phyloP scores from a whole-genome alignment of 805 yeast genomes.

The Ogataea angusta region DNA sequence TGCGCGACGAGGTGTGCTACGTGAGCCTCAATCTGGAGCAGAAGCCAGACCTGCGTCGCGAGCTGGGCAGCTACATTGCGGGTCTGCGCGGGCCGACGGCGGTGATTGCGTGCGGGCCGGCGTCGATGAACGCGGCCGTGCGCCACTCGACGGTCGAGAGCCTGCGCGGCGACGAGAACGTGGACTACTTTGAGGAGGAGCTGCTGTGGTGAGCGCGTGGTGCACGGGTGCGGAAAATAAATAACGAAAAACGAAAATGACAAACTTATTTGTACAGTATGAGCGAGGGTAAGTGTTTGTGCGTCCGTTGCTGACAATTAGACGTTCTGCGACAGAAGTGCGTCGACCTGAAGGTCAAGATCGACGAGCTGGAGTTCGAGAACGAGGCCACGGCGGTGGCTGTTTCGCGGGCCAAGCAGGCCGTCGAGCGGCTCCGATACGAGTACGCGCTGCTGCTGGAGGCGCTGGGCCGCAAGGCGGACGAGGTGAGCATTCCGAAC shows the following conservation, averaged over 20 bases:
- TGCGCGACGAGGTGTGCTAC: conserved; percentile 15
- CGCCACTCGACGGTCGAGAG: conserved; percentile 32
- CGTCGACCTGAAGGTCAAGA: conserved; percentile 63
- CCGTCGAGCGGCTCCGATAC: conserved; percentile 73
- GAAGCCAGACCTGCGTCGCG: conserved; percentile 25
- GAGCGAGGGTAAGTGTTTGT: conserved; percentile 17
- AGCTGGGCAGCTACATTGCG: conserved; percentile 20
- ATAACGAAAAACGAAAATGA: conserved; percentile 1
- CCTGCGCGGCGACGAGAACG: conserved; percentile 24
- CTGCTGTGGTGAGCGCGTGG: conserved; percentile 31
- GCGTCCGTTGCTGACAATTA: conserved; percentile 2
- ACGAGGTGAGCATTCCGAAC: conserved; percentile 24
- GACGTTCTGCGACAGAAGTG: conserved; percentile 56
- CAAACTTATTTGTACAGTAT: conserved; percentile 1
- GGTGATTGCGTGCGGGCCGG: conserved; percentile 38
- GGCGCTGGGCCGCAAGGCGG: conserved; percentile 61
- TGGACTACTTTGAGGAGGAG: conserved; percentile 39
- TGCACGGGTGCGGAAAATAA: conserved; percentile 6
- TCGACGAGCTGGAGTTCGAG: conserved; percentile 68
- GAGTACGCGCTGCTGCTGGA: conserved; percentile 83
- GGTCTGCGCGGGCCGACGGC: conserved; percentile 27
- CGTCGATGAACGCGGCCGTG: conserved; percentile 32
- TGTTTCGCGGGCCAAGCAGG: conserved; percentile 69
- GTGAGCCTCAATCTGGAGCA: conserved; percentile 26
- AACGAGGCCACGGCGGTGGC: conserved; percentile 77